phyloP scores from a whole-genome alignment of 108 stramenopile genomes.

The Fistulifera solaris region DNA sequence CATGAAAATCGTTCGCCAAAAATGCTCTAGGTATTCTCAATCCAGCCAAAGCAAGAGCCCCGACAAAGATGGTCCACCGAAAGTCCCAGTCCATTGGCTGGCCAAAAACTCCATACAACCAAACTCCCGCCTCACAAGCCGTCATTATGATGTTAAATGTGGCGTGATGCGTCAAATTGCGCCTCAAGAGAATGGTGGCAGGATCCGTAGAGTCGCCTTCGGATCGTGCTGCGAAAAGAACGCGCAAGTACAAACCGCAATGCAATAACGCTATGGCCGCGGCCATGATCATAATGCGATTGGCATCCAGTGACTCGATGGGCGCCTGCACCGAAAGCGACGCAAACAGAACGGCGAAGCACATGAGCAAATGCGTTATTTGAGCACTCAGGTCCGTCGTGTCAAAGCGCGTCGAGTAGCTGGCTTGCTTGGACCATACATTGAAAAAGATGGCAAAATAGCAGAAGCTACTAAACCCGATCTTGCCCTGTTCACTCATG shows the following conservation, averaged over 20 bases:
- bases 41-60: constrained; percentile 39
- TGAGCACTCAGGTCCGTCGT: constrained; percentile 72
- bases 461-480: constrained; percentile 36
- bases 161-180: constrained; percentile 47
- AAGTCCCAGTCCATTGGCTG: constrained; percentile 18
- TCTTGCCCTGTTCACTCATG: constrained; percentile 39
- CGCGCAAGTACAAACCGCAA: constrained; percentile 42
- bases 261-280: constrained; percentile 58
- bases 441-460: constrained; percentile 83
- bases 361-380: constrained; percentile 49
- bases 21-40: constrained; percentile 58
- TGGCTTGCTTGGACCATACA: constrained; percentile 71
- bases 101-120: constrained; percentile 38
- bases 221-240: constrained; percentile 16
- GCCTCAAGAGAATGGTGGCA: constrained; percentile 12
- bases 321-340: constrained; percentile 40
- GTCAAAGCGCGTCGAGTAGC: constrained; percentile 70
- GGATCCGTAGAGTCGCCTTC: not conserved
- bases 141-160: constrained; percentile 48
- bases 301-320: constrained; percentile 47
- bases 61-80: constrained; percentile 46
- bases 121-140: constrained; percentile 36
- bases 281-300: constrained; percentile 64
- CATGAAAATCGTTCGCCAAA: constrained; percentile 79
- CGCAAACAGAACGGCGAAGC: constrained; percentile 73